Evolutionary conservation across 208 protist species (phyloP).

Genomic region (Trypanosoma avium): DNA sequence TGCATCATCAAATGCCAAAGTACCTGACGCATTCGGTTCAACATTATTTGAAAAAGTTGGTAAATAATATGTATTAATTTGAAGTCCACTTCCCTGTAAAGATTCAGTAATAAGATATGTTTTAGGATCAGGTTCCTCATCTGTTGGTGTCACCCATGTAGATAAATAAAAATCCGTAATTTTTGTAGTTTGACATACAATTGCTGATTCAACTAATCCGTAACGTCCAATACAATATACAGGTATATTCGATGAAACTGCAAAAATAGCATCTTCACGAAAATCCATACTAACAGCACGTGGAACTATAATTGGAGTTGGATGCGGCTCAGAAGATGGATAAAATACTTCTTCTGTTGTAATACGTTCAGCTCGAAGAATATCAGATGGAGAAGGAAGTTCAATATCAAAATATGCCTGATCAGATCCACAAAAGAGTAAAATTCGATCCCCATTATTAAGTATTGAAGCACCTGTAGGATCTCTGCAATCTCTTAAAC

Average conservation of each 20-base stretch:
- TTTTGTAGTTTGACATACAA: background rate
- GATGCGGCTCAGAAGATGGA: background rate
- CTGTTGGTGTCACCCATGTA: slow-evolving; percentile 1
- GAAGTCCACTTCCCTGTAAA: background rate
- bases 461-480: background rate
- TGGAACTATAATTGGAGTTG: slow-evolving; percentile 2
- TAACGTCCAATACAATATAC: slow-evolving; percentile 12
- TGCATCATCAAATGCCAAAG: background rate
- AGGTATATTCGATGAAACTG: background rate
- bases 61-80: slow-evolving; percentile 11
- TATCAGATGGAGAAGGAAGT: background rate
- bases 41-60: slow-evolving; percentile 2
- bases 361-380: background rate
- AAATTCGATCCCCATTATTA: background rate
- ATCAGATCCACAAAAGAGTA: slow-evolving; percentile 13
- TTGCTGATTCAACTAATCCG: too few species aligned
- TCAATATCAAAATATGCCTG: background rate
- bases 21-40: background rate
- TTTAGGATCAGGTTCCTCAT: background rate
- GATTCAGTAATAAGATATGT: slow-evolving; percentile 10
- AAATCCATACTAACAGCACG: background rate
- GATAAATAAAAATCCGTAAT: slow-evolving; percentile 23
- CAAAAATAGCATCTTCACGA: slow-evolving; percentile 4
- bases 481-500: background rate
- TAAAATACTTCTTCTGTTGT: background rate